These are phyloP conservation scores for Colletotrichum musicola DNA, from an alignment of 2,329 filamentous ascomycete genomes.

Conservation along the genomic window DNA sequence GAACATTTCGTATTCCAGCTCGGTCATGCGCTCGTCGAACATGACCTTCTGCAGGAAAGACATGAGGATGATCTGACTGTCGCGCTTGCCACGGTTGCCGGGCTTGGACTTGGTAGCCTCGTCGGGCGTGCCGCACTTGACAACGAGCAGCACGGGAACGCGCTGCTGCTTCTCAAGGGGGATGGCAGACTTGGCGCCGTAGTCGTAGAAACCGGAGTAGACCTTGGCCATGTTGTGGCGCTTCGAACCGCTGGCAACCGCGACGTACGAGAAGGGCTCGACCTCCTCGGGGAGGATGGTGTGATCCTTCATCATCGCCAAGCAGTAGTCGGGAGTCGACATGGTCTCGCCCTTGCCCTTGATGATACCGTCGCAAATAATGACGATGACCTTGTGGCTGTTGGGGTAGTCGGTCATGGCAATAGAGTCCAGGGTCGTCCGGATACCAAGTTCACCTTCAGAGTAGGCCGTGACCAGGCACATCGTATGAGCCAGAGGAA, in stretches of 20 bases:
- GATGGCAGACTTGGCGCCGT: conserved; percentile 84
- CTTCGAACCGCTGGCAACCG: conserved; percentile 94
- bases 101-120: conserved; percentile 87
- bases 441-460: conserved; percentile 91
- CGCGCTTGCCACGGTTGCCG: conserved; percentile 97
- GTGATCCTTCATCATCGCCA: conserved; percentile 96
- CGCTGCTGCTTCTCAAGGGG: conserved; percentile 91
- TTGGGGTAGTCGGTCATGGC: conserved; percentile 99
- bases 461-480: conserved; percentile 98
- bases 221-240: conserved; percentile 99
- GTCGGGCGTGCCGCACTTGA: conserved; percentile 94
- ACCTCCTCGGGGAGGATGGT: conserved; percentile 85
- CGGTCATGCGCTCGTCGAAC: conserved; percentile 99
- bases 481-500: conserved; percentile 91
- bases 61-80: conserved; percentile 99
- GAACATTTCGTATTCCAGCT: conserved; percentile 99
- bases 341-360: conserved; percentile 91
- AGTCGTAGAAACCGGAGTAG: conserved; percentile 98
- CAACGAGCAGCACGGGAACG: conserved; percentile 96
- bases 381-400: conserved; percentile 96
- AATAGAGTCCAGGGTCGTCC: conserved; percentile 94
- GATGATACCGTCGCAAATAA: conserved; percentile 97
- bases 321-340: conserved; percentile 89
- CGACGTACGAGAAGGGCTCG: conserved; percentile 93
- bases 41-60: conserved; percentile 99